Evolutionary conservation across 2,329 filamentous ascomycete species (phyloP).

Genomic region (Sporothrix pseudoabietina): DNA sequence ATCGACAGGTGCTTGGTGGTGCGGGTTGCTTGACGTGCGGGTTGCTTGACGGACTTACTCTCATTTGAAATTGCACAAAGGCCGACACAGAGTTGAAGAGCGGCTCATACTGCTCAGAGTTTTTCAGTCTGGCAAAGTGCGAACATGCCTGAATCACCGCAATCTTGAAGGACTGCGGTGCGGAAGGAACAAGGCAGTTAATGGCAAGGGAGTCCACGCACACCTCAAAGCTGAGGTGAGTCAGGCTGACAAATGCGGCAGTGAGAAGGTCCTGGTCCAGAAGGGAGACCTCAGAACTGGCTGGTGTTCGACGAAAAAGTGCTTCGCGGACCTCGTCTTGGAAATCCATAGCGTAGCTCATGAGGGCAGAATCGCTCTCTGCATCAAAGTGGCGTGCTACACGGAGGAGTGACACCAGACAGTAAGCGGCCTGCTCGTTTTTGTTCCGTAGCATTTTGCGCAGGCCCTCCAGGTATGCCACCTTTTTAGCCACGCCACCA

Average conservation of each 20-base stretch:
- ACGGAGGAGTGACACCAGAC: slow-evolving; percentile 63
- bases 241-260: slow-evolving; percentile 65
- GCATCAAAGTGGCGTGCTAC: slow-evolving; percentile 65
- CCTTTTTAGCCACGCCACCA: slow-evolving; percentile 65
- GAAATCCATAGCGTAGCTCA: slow-evolving; percentile 69
- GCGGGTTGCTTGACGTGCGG: too few species aligned
- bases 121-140: slow-evolving; percentile 60
- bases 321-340: slow-evolving; percentile 69
- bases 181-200: slow-evolving; percentile 57
- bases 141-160: slow-evolving; percentile 64
- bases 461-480: slow-evolving; percentile 64
- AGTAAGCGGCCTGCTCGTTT: slow-evolving; percentile 69
- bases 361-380: slow-evolving; percentile 61
- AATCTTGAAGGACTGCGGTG: slow-evolving; percentile 63
- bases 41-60: slow-evolving; percentile 46
- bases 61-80: slow-evolving; percentile 59
- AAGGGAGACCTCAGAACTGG: slow-evolving; percentile 50
- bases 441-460: slow-evolving; percentile 64
- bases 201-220: slow-evolving; percentile 60
- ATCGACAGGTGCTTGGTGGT: neutral
- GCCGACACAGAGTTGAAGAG: slow-evolving; percentile 59
- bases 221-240: slow-evolving; percentile 62
- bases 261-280: slow-evolving; percentile 68
- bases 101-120: slow-evolving; percentile 54
- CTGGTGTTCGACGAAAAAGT: slow-evolving; percentile 59